Evolutionary conservation across 768 basidiomycete species (phyloP).

Genomic region (Pleurotus djamor): DNA sequence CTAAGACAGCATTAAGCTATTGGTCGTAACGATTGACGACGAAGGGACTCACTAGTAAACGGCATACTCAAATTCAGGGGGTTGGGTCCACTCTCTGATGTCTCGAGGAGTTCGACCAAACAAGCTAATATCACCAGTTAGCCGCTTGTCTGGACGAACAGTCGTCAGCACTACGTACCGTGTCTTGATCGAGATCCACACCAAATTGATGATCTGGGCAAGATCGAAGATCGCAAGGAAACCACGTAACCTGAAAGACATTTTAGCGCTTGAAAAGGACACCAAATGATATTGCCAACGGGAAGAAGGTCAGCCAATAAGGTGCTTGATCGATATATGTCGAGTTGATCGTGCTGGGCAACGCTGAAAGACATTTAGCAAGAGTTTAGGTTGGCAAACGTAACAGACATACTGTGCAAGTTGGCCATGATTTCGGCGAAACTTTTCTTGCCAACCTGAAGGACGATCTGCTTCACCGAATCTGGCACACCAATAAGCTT

Average conservation of each 20-base stretch:
- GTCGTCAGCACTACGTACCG: constrained; percentile 40
- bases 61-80: constrained; percentile 73
- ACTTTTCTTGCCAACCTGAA: constrained; percentile 40
- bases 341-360: constrained; percentile 71
- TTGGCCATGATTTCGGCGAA: constrained; percentile 44
- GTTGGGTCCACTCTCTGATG: constrained; percentile 75
- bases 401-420: constrained; percentile 36
- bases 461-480: constrained; percentile 41
- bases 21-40: constrained; percentile 6
- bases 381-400: neutral
- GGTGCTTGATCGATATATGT: constrained; percentile 92
- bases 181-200: constrained; percentile 84
- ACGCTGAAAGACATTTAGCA: constrained; percentile 33
- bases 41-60: constrained; percentile 58
- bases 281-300: constrained; percentile 46
- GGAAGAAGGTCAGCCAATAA: constrained; percentile 94
- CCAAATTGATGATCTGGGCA: constrained; percentile 90
- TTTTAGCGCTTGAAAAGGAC: neutral
- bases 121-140: constrained; percentile 30
- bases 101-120: constrained; percentile 78
- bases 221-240: constrained; percentile 95
- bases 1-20: neutral
- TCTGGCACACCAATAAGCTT: constrained; percentile 18
- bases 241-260: constrained; percentile 69
- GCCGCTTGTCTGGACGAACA: neutral